Evolutionary conservation across 2,329 filamentous ascomycete species (phyloP).

Genomic region (Sarocladium strictum): DNA sequence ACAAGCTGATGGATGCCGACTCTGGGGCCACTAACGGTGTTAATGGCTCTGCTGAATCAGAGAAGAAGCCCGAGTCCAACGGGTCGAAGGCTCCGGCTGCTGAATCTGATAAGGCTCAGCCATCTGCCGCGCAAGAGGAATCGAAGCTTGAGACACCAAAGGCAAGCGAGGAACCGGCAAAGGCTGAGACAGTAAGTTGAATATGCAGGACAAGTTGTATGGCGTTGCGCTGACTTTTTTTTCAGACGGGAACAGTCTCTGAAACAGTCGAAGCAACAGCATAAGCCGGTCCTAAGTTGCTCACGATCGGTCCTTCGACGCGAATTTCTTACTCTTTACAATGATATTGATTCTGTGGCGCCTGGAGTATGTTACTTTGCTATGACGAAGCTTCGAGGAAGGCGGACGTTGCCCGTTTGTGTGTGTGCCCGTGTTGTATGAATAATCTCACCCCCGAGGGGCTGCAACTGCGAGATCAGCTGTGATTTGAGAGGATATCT

Average conservation of each 20-base stretch:
- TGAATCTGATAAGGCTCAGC: slow-evolving; percentile 21
- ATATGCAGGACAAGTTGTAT: not conserved
- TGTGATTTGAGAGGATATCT: not conserved
- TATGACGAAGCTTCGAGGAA: not conserved
- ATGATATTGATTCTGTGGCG: not conserved
- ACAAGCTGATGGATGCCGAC: slow-evolving; percentile 66
- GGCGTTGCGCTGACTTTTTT: not conserved
- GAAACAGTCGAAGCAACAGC: slow-evolving; percentile 7
- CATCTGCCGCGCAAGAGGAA: slow-evolving; percentile 13
- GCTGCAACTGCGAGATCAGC: not conserved
- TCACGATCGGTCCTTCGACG: not conserved
- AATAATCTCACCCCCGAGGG: not conserved
- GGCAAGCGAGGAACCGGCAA: slow-evolving; percentile 15
- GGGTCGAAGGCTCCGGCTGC: slow-evolving; percentile 18
- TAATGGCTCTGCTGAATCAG: slow-evolving; percentile 36
- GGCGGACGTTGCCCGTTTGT: not conserved
- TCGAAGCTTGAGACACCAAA: not conserved
- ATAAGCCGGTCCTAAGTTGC: not conserved
- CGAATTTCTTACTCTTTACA: not conserved
- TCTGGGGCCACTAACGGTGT: slow-evolving; percentile 39
- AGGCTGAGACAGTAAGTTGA: slow-evolving; percentile 7
- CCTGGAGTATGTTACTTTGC: slow-evolving; percentile 3
- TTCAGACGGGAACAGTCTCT: not conserved
- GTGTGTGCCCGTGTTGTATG: not conserved
- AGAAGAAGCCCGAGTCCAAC: slow-evolving; percentile 28